These are phyloP conservation scores for Tricholoma sp. DNA, from an alignment of 768 basidiomycete genomes.

Conservation along the genomic window DNA sequence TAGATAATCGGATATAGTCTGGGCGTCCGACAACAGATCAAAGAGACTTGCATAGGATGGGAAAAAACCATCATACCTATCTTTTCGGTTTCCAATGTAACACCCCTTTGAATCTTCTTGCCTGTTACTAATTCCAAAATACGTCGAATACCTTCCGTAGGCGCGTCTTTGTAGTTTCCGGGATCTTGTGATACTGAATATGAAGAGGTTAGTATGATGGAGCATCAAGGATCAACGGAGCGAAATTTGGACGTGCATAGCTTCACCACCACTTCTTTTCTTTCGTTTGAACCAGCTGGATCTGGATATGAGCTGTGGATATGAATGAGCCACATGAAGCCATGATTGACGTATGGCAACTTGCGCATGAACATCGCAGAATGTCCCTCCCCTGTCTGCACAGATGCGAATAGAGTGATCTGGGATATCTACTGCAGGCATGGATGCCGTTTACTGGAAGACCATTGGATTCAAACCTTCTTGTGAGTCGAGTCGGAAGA, in stretches of 20 bases:
- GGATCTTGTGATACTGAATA: constrained; percentile 81
- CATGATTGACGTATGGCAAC: constrained; percentile 21
- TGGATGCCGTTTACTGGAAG: not conserved
- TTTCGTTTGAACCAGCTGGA: constrained; percentile 50
- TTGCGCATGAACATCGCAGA: constrained; percentile 84
- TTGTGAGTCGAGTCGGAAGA: not conserved
- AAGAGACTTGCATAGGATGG: not conserved
- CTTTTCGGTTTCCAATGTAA: constrained; percentile 67
- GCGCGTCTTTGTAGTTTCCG: constrained; percentile 84
- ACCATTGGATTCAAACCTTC: not conserved
- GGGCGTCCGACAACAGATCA: not conserved
- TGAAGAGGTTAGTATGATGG: not conserved
- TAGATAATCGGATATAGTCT: constrained; percentile 91
- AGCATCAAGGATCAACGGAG: not conserved
- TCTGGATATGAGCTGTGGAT: constrained; percentile 67
- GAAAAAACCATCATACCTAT: constrained; percentile 50
- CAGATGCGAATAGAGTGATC: constrained; percentile 81
- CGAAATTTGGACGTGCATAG: constrained; percentile 48
- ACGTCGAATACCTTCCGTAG: constrained; percentile 89
- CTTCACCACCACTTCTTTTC: constrained; percentile 86
- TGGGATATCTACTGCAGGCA: constrained; percentile 34
- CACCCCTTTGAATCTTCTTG: constrained; percentile 59
- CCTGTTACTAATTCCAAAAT: constrained; percentile 77
- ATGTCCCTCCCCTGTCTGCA: constrained; percentile 88
- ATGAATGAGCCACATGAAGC: not conserved